phyloP scores from a whole-genome alignment of 2,329 filamentous ascomycete genomes.

The Trichoderma atrobrunneum region DNA sequence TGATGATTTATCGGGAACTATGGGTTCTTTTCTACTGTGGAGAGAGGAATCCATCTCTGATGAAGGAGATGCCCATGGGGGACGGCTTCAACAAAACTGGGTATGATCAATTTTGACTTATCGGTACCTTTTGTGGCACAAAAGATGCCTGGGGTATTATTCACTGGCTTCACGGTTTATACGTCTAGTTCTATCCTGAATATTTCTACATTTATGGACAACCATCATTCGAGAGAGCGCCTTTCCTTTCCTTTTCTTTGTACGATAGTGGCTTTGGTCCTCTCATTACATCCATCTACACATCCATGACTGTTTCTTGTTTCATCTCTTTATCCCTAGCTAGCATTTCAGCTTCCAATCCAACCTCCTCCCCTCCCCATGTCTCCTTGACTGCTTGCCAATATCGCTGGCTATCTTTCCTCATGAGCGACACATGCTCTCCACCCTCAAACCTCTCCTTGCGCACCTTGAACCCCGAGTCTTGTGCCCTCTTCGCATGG shows the following conservation, averaged over 20 bases:
- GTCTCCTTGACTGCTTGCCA: constrained; percentile 47
- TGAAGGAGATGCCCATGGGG: neutral
- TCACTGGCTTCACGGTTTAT: neutral
- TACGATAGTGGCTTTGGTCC: neutral
- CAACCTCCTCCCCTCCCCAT: constrained; percentile 41
- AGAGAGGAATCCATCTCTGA: neutral
- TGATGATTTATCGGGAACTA: neutral
- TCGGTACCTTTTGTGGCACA: neutral
- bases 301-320: neutral
- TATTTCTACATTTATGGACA: neutral
- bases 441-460: constrained; percentile 47
- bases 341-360: neutral
- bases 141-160: neutral
- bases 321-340: neutral
- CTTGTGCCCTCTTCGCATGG: constrained; percentile 43
- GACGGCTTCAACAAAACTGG: neutral
- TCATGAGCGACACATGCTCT: constrained; percentile 51
- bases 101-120: neutral
- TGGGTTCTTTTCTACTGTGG: neutral
- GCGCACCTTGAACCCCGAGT: constrained; percentile 40
- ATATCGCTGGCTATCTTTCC: constrained; percentile 46
- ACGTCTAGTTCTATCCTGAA: neutral
- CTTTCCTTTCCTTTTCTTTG: neutral
- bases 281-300: neutral
- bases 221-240: neutral